Evolutionary conservation across 2,329 filamentous ascomycete species (phyloP).

Genomic region (Alternaria solani): DNA sequence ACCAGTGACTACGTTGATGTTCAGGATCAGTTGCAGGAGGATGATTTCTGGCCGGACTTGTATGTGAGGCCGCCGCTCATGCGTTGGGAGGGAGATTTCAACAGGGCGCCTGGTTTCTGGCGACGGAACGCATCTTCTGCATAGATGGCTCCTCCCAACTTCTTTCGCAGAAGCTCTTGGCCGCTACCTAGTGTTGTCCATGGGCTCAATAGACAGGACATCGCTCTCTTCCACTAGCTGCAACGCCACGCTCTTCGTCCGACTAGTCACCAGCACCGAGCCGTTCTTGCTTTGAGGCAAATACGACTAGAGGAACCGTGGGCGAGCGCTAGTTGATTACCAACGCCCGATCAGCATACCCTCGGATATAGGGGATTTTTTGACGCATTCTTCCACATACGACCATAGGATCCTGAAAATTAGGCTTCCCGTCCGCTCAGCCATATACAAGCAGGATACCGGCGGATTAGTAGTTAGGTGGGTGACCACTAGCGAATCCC

Average conservation of each 20-base stretch:
- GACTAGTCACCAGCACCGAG: constrained; percentile 23
- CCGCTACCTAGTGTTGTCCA: constrained; percentile 18
- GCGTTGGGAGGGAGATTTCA: not conserved
- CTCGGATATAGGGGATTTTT: too few relatives aligned
- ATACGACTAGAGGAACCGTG: too few relatives aligned
- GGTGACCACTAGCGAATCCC: too few relatives aligned
- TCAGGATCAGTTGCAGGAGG: not conserved
- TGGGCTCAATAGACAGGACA: constrained; percentile 16
- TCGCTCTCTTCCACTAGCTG: constrained; percentile 13
- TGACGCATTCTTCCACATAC: too few relatives aligned
- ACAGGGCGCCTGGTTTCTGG: constrained; percentile 3
- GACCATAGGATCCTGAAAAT: too few relatives aligned
- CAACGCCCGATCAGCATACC: too few relatives aligned
- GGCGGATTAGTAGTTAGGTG: too few relatives aligned
- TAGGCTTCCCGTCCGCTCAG: too few relatives aligned
- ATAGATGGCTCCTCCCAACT: constrained; percentile 5
- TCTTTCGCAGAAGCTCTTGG: constrained; percentile 14
- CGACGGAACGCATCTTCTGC: not conserved
- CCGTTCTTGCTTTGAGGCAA: constrained; percentile 11
- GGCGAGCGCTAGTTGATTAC: too few relatives aligned
- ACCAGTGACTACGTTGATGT: not conserved
- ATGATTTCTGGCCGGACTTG: not conserved
- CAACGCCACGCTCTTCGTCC: constrained; percentile 18
- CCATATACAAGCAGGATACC: too few relatives aligned
- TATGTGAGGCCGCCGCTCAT: constrained; percentile 4